Evolutionary conservation across 768 basidiomycete species (phyloP).

Genomic region (Heimioporus sp.): DNA sequence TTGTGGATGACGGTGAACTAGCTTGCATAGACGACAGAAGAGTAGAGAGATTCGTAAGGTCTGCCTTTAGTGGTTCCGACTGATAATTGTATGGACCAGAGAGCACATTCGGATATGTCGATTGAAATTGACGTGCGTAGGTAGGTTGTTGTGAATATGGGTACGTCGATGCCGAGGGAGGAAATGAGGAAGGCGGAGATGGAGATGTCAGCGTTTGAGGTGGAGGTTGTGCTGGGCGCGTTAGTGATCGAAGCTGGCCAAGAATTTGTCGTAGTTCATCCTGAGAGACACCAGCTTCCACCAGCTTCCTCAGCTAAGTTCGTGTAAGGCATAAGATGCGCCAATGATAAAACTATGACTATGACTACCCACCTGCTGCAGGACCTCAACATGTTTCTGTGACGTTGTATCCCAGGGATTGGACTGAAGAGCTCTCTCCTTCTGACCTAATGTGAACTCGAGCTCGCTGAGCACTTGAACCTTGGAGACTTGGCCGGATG

Average conservation of each 20-base stretch:
- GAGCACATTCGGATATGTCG: slow-evolving; percentile 31
- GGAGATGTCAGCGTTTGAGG: slow-evolving; percentile 33
- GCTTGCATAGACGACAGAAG: slow-evolving; percentile 28
- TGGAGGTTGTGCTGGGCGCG: slow-evolving; percentile 39
- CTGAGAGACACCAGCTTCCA: slow-evolving; percentile 79
- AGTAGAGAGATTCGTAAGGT: slow-evolving; percentile 29
- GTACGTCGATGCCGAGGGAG: slow-evolving; percentile 25
- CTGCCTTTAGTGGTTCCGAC: slow-evolving; percentile 25
- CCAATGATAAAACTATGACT: not conserved
- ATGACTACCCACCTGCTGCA: slow-evolving; percentile 67
- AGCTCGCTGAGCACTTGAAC: slow-evolving; percentile 81
- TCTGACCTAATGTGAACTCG: slow-evolving; percentile 77
- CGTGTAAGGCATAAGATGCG: slow-evolving; percentile 2
- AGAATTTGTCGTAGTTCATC: slow-evolving; percentile 78
- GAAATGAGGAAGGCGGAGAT: slow-evolving; percentile 20
- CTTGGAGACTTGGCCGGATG: slow-evolving; percentile 57
- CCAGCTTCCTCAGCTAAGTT: slow-evolving; percentile 61
- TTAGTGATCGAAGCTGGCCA: slow-evolving; percentile 61
- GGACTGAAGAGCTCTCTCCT: slow-evolving; percentile 66
- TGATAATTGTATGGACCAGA: slow-evolving; percentile 27
- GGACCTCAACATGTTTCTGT: slow-evolving; percentile 70
- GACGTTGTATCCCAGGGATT: slow-evolving; percentile 72
- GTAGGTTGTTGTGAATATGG: slow-evolving; percentile 32
- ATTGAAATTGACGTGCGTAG: slow-evolving; percentile 25
- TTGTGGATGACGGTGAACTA: slow-evolving; percentile 20